Evolutionary conservation across 371 early-diverging fungal genomes (phyloP), one percentile per base, ranked within the genome.

Genomic region (Rhizopus microsporus): DNA sequence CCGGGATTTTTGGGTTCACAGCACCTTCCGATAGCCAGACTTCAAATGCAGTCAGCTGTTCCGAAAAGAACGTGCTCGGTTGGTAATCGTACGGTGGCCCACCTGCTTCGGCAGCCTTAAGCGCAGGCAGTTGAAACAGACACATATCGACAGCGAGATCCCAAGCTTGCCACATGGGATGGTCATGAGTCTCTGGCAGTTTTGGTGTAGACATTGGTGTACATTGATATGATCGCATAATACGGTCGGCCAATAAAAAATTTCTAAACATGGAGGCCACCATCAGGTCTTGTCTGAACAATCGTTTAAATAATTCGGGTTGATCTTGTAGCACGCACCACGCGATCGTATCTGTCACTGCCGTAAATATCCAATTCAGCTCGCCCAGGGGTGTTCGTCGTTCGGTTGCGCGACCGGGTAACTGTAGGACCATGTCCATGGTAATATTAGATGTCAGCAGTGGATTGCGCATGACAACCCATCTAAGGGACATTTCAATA

Each of bases 341-440:
- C n/a, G 99, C 99, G 52, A 98, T 98, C 5, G 98, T 97, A 73
- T 98, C 99, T 0, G 96, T 97, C 32, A 98, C 93, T 32, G 99
- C 93, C 0, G 97, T 97, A 65, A 98, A 96, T 12, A 98, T 95
- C 98, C 98, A 98, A 68, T 95, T 96, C 50, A 98, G 83, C 67
- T 98, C 97, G 54, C 98, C 98, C 7, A 96, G 72, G 0, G 97
- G 96, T 1, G 97, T 95, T 12, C 95, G 84, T 46, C 98, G 82
- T 66, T 97, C 97, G 58, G 86, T 87, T 32, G 95, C 78, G 10
- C 89, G 75, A 15, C 98, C 98, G 0, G 97, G 97, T 31, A 97
- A 81, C 57, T 89, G 84, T 39, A 88, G 77, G 37, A 93, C 90
- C 93, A 92, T 90, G 23, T 96, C 94, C 56, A 88, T 80, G 0